These are phyloP conservation scores for Saturnispora hagleri DNA, from an alignment of 805 yeast genomes.

Conservation along the genomic window DNA sequence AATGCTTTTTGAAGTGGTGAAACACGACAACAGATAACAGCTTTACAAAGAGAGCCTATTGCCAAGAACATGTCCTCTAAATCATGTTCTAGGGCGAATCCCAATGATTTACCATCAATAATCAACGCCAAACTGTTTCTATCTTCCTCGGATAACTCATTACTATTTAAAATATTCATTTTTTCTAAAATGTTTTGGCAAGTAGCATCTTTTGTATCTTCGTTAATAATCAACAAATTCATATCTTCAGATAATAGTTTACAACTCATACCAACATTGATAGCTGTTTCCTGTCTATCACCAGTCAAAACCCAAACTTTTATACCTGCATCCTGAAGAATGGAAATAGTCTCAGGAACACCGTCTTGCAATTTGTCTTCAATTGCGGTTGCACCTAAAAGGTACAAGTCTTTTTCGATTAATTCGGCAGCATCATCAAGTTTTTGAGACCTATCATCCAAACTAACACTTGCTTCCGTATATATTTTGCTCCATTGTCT, in stretches of 20 bases:
- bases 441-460: slow-evolving; percentile 63
- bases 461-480: slow-evolving; percentile 72
- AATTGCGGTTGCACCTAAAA: slow-evolving; percentile 96
- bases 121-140: slow-evolving; percentile 75
- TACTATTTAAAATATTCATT: slow-evolving; percentile 60
- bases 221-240: slow-evolving; percentile 86
- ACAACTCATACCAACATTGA: slow-evolving; percentile 98
- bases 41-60: slow-evolving; percentile 80
- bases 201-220: slow-evolving; percentile 73
- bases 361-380: slow-evolving; percentile 98
- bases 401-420: slow-evolving; percentile 69
- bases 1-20: slow-evolving; percentile 95
- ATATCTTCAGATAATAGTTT: slow-evolving; percentile 88
- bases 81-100: slow-evolving; percentile 74
- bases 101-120: slow-evolving; percentile 89
- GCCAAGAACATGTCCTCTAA: slow-evolving; percentile 71
- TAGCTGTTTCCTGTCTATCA: slow-evolving; percentile 97
- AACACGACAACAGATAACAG: slow-evolving; percentile 96
- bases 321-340: slow-evolving; percentile 93
- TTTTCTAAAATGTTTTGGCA: slow-evolving; percentile 64
- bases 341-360: slow-evolving; percentile 94
- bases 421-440: slow-evolving; percentile 84
- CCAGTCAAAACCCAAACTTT: slow-evolving; percentile 98
- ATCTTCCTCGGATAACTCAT: slow-evolving; percentile 58
- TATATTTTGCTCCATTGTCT: slow-evolving; percentile 55